Evolutionary conservation across 495 filamentous ascomycete genomes (phyloP), one percentile per base, ranked within the genome.

Genomic region (Cercophora samala): DNA sequence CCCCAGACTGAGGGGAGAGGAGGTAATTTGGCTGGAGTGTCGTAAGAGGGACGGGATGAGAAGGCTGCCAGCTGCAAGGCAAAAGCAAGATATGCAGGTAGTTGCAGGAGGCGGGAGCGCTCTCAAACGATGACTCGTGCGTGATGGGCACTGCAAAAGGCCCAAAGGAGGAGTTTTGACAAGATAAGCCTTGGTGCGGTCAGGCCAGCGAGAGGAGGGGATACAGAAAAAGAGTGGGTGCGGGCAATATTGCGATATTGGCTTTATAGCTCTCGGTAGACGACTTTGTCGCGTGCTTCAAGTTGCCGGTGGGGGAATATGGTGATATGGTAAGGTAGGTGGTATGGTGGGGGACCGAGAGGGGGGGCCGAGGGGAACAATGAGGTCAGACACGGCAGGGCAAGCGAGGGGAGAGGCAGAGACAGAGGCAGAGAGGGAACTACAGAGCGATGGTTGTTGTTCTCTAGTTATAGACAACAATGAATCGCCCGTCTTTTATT

Each of bases 61-160:
- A 13, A 60, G 54, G 54, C 22, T 9, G 54, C 54, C 21, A 65
- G 67, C 65, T 19, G 67, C 63, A 60, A 66, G 60, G 32, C 55
- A 60, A 59, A 58, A 58, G 26, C 26, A 60, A 21, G 17, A 56
- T 56, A 56, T 56, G 22, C 22, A 56, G n/a, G n/a, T 56, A 56
- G n/a, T 42, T 66, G 65, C 60, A 11, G 52, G 53, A 6, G 22
- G 5, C 52, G 55, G 26, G 26, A 11, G 37, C 8, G 37, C 37
- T 46, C 37, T 46, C 37, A 46, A 46, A 46, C 37, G 37, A 46
- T 46, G 37, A 46, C 37, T 46, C 55, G 61, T 32, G 62, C 32
- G 15, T 51, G 66, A 37, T 64, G 66, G n/a, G 42, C 62, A 21
- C 52, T 65, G 68, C 68, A 60, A 26, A 29, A 26, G 37, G 60